phyloP scores from a whole-genome alignment of 2,329 filamentous ascomycete genomes.

The Aspergillus sojae region DNA sequence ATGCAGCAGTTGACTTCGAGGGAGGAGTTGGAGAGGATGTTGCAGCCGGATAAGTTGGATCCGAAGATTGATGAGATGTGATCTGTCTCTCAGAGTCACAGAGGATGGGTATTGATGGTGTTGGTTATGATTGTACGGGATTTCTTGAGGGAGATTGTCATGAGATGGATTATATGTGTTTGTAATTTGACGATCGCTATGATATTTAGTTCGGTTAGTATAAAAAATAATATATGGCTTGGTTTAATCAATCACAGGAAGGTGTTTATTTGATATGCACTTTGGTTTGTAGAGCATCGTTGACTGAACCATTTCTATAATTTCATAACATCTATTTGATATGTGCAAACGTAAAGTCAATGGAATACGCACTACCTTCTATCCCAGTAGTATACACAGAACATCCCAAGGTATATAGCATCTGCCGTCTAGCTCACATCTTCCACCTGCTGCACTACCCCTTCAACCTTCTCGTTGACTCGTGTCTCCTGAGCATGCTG shows the following conservation, averaged over 20 bases:
- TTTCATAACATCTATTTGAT: background rate
- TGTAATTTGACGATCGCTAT: too few species aligned
- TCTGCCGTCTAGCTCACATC: background rate
- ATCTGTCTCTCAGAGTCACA: background rate
- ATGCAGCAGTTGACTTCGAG: background rate
- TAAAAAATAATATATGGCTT: background rate
- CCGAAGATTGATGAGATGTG: slow-evolving; percentile 18
- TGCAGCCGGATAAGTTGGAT: slow-evolving; percentile 11
- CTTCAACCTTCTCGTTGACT: slow-evolving; percentile 21
- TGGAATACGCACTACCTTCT: background rate
- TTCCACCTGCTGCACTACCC: slow-evolving; percentile 17
- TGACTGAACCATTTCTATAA: background rate
- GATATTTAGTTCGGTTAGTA: too few species aligned
- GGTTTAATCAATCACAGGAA: background rate
- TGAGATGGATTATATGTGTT: background rate
- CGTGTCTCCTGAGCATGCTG: slow-evolving; percentile 22
- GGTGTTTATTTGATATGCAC: background rate
- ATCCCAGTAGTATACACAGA: background rate
- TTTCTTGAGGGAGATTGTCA: background rate
- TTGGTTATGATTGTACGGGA: background rate
- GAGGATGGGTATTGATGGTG: background rate
- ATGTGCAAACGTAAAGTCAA: background rate
- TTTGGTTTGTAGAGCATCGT: fast-evolving
- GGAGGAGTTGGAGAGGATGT: slow-evolving; percentile 13
- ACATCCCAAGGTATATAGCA: background rate